Evolutionary conservation across 768 basidiomycete genomes (phyloP), one percentile per base, ranked within the genome.

Genomic region (Mycena capillaripes): DNA sequence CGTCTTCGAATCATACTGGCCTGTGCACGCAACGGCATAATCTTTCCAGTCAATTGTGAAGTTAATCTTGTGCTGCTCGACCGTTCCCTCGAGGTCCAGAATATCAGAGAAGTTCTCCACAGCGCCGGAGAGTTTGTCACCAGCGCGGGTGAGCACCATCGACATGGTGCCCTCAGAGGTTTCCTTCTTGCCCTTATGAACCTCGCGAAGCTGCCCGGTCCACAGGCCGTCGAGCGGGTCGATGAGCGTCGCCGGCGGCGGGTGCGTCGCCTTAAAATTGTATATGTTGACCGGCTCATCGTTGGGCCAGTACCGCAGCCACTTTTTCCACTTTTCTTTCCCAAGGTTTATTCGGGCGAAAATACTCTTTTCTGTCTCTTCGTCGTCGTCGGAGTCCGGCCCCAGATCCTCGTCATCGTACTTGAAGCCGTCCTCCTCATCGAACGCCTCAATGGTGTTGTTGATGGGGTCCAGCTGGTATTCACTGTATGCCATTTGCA

Each of bases 151-250:
- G 27, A 73, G 62, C 36, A 69, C n/a, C 55, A 73, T 17, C 8
- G 67, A 69, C 32, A 73, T 14, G 42, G 58, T 59, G 1, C 72
- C 72, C 14, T 69, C 62, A 19, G 16, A 21, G 2, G n/a, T n/a
- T n/a, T n/a, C n/a, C 42, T 48, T 14, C 14, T 46, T 34, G 9
- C 50, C 52, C 29, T 34, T 29, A 2, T 23, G 8, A n/a, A n/a
- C n/a, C 1, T 57, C 53, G 2, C 34, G 21, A 2, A 73, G 38
- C 30, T 66, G 62, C 19, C 72, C 72, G 5, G 63, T 66, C 72
- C 72, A 73, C 12, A 30, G 12, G 44, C 72, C 72, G 19, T 73
- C 72, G 32, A 73, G 48, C 7, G 66, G 55, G 23, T 73, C 67
- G 17, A 23, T 61, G n/a, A 25, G 30, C 25, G 56, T 42, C 55